Percentiles rank a stretch among this genome's conserved stretches.
Evolutionary conservation across 2,329 filamentous ascomycete species (phyloP).

Genomic region (Blastomyces percursus): DNA sequence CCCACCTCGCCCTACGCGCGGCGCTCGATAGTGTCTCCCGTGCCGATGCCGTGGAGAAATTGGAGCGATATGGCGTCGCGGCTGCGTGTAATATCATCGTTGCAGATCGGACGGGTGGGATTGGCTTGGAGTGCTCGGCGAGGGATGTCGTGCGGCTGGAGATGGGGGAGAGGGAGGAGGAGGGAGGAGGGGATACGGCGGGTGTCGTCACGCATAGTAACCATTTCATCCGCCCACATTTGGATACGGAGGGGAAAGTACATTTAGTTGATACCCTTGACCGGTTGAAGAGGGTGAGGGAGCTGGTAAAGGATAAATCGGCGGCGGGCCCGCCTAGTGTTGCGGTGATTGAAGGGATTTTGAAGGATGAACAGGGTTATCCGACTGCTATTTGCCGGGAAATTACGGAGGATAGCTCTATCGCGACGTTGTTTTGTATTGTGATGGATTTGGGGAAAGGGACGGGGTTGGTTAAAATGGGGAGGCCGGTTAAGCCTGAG

Average conservation of each 20-base stretch:
- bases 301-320: constrained; percentile 16
- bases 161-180: constrained; percentile 10
- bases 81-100: constrained; percentile 45
- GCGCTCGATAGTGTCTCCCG: constrained; percentile 40
- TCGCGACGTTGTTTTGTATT: constrained; percentile 30
- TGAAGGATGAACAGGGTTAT: constrained; percentile 26
- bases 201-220: constrained; percentile 22
- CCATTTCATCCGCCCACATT: constrained; percentile 19
- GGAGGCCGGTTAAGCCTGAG: constrained; percentile 23
- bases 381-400: constrained; percentile 26
- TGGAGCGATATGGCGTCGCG: constrained; percentile 41
- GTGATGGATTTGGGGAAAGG: constrained; percentile 29
- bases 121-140: constrained; percentile 42
- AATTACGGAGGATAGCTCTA: constrained; percentile 19
- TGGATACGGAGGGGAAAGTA: constrained; percentile 13
- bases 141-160: constrained; percentile 14
- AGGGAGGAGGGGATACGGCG: not conserved
- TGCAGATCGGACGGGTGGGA: constrained; percentile 36
- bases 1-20: constrained; percentile 44
- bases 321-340: constrained; percentile 14
- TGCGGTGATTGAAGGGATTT: constrained; percentile 18
- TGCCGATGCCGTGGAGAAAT: constrained; percentile 34
- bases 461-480: constrained; percentile 24
- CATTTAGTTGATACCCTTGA: constrained; percentile 17
- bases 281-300: constrained; percentile 22